Conservation (phyloP, 108 stramenopile genomes). For the Skeletonema menzelii region DNA sequence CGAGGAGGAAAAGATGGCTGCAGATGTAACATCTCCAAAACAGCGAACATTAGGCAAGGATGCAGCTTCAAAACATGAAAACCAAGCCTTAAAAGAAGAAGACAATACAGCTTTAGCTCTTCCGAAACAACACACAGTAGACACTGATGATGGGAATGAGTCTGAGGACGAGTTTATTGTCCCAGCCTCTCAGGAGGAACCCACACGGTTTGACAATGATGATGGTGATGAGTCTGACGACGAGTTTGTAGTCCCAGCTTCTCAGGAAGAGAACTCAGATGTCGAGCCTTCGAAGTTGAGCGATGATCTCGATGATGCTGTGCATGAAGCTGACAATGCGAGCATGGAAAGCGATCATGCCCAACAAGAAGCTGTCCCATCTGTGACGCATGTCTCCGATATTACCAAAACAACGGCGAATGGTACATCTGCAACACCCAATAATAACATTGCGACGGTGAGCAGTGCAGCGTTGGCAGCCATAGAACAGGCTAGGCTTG, state of each 20-base stretch:
- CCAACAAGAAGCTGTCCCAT: not conserved
- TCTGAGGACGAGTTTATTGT: not conserved
- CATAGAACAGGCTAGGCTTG: slow-evolving; percentile 26
- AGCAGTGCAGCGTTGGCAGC: slow-evolving; percentile 31
- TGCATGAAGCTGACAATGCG: not conserved
- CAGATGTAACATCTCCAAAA: not conserved
- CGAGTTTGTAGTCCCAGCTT: not conserved
- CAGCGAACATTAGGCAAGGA: not conserved
- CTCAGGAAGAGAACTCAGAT: not conserved
- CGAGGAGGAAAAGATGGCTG: not conserved
- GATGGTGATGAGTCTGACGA: not conserved
- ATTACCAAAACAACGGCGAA: not conserved
- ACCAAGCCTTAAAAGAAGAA: not conserved
- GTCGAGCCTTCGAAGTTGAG: not conserved
- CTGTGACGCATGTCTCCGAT: not conserved
- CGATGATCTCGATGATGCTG: not conserved
- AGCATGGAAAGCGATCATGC: not conserved
- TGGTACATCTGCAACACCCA: not conserved
- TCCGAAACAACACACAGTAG: not conserved
- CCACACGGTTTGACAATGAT: not conserved
- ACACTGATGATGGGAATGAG: not conserved
- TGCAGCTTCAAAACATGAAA: no score
- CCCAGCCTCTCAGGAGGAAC: not conserved
- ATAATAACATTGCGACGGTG: not conserved
- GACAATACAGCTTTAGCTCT: not conserved